phyloP scores from a whole-genome alignment of 805 yeast genomes.

The Starmerella apicola region DNA sequence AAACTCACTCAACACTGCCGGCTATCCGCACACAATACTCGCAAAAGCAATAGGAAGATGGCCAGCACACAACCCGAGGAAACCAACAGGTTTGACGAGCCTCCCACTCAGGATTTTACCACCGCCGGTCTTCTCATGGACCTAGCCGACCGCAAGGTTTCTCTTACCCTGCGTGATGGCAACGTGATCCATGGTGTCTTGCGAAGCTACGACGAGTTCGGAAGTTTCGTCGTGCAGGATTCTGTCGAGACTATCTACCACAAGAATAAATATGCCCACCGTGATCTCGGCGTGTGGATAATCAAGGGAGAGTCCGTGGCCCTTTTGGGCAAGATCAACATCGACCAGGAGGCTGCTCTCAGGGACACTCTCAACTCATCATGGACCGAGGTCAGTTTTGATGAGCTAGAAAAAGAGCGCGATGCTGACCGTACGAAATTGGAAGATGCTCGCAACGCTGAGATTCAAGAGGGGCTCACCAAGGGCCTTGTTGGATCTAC shows the following conservation, averaged over 20 bases:
- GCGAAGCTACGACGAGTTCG: slow-evolving; percentile 90
- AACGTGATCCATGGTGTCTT: slow-evolving; percentile 75
- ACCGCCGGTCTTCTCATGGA: slow-evolving; percentile 34
- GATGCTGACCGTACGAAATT: slow-evolving; percentile 16
- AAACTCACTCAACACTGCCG: no score
- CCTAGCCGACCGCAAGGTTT: slow-evolving; percentile 42
- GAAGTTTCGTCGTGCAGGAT: slow-evolving; percentile 81
- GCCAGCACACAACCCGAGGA: slow-evolving; percentile 1
- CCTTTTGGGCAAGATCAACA: slow-evolving; percentile 84
- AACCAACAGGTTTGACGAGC: slow-evolving; percentile 13
- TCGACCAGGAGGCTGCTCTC: slow-evolving; percentile 60
- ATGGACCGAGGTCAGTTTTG: slow-evolving; percentile 47
- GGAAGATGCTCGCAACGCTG: slow-evolving; percentile 15
- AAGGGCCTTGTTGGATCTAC: slow-evolving; percentile 15
- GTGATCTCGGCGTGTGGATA: slow-evolving; percentile 65
- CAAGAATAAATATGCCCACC: slow-evolving; percentile 50
- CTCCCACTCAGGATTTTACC: slow-evolving; percentile 34
- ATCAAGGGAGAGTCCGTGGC: slow-evolving; percentile 95
- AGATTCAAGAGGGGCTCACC: slow-evolving; percentile 14
- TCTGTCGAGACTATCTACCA: slow-evolving; percentile 69
- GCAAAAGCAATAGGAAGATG: not conserved
- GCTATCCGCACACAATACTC: no score
- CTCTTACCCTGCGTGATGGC: slow-evolving; percentile 82
- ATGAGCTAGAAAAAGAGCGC: slow-evolving; percentile 41
- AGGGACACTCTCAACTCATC: slow-evolving; percentile 37